Conservation (phyloP, 306 rosid species). For the Rubus parviflorus region DNA sequence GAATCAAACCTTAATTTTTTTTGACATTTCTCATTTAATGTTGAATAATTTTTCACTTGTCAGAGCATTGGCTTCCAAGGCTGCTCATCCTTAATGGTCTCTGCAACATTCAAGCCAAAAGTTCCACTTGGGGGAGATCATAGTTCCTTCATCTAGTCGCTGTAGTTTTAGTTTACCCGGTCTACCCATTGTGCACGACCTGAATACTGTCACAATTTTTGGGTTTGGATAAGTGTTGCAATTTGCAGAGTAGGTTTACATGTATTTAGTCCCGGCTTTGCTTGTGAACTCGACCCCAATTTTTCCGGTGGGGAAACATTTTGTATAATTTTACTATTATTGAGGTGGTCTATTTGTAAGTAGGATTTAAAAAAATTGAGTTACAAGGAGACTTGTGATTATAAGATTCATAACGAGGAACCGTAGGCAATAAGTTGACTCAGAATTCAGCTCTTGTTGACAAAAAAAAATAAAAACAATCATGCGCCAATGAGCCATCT, state of each 20-base stretch:
- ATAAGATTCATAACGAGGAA: too few relatives aligned
- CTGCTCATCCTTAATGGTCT: constrained; percentile 59
- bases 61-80: constrained; percentile 68
- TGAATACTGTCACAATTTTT: background rate
- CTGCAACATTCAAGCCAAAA: constrained; percentile 72
- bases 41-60: constrained; percentile 10
- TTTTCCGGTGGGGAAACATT: background rate
- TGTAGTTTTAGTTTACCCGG: background rate
- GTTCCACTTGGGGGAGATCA: constrained; percentile 88
- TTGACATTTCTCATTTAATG: background rate
- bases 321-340: background rate
- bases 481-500: background rate
- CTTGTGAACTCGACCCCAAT: constrained; percentile 10
- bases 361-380: background rate
- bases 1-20: background rate
- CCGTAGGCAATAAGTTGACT: too few relatives aligned
- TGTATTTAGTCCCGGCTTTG: background rate
- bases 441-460: too few relatives aligned
- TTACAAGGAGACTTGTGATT: background rate
- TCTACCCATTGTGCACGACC: background rate
- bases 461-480: too few relatives aligned
- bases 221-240: background rate
- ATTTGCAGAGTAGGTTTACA: constrained; percentile 1
- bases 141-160: constrained; percentile 52
- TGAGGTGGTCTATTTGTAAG: background rate